Base-by-base conservation (phyloP, 176 grass and related monocot species). In the Pontederia crassipes region DNA sequence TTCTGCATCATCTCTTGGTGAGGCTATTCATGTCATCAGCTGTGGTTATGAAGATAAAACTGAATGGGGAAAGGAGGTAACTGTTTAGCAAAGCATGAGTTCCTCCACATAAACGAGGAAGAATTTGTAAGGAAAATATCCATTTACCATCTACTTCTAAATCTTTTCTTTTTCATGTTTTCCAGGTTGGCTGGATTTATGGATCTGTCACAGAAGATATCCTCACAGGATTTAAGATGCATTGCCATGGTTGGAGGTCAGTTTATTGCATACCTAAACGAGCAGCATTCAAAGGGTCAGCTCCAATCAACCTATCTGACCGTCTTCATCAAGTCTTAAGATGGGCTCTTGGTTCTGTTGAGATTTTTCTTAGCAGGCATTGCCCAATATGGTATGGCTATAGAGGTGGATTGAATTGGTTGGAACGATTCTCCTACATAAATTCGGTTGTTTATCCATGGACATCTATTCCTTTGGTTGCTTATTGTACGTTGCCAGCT, bases 371-470 rank as follows among this genome's bases (percentile, higher is more conserved):
- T 13, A 82, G 79, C 79, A 77, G 77, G 79, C 79, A 82, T 59
- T 82, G 79, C n/a, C 79, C 79, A 4, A 77, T 82, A 53, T 82
- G 79, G 79, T 82, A 82, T 61, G 79, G 79, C 27, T 82, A 82
- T 48, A 52, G 74, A 72, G 73, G 79, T 40, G 79, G 79, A 46
- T 57, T 82, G 45, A 82, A 82, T 67, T 67, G 73, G 67, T 70
- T 82, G 17, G 73, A 82, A 54, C 60, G 79, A 4, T 71, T 82
- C 64, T 76, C 73, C 8, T 82, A 82, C 52, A 77, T 82, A 48
- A 82, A 82, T 48, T 82, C 79, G 0, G 79, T 82, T 27, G 61
- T 82, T 20, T 82, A 82, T 77, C 79, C 79, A 14, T 82, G 74
- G 79, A 82, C 79, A 49, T 82, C 79, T 14, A 72, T 82, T 57